Conservation (phyloP, 768 basidiomycete genomes). For the Cytidiella melzeri region DNA sequence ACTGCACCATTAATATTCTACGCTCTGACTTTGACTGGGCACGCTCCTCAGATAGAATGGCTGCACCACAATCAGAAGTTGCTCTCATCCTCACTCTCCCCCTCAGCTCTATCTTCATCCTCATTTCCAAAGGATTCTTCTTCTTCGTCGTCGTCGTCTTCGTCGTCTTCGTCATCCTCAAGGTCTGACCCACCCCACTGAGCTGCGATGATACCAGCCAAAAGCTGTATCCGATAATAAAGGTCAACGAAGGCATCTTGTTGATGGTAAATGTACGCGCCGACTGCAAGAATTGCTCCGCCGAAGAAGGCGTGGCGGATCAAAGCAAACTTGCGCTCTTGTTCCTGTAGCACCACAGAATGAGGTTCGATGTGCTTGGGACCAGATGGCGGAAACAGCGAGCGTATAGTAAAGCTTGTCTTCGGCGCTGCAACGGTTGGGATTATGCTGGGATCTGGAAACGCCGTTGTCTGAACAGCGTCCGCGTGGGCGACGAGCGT, state of each 20-base stretch:
- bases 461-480: conserved; percentile 35
- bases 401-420: conserved; percentile 27
- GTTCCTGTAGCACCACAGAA: conserved; percentile 13
- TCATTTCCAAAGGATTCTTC: conserved; percentile 15
- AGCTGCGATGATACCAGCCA: neutral
- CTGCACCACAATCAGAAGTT: no score
- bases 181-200: neutral
- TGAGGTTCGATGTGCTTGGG: conserved; percentile 23
- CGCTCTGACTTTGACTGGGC: no score
- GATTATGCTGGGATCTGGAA: conserved; percentile 20
- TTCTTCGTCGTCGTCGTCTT: conserved; percentile 12
- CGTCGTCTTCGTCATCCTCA: conserved; percentile 5
- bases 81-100: conserved; percentile 6
- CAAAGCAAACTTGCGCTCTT: conserved; percentile 40
- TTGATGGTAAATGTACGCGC: conserved; percentile 30
- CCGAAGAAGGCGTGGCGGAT: conserved; percentile 52
- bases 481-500: conserved; percentile 52
- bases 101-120: conserved; percentile 10
- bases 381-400: conserved; percentile 24
- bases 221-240: neutral
- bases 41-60: no score
- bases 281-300: conserved; percentile 34
- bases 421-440: conserved; percentile 9
- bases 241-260: conserved; percentile 7
- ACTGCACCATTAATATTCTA: no score